These are phyloP conservation scores for Lactifluus echinatus DNA, from an alignment of 768 basidiomycete species.

Conservation along the genomic window DNA sequence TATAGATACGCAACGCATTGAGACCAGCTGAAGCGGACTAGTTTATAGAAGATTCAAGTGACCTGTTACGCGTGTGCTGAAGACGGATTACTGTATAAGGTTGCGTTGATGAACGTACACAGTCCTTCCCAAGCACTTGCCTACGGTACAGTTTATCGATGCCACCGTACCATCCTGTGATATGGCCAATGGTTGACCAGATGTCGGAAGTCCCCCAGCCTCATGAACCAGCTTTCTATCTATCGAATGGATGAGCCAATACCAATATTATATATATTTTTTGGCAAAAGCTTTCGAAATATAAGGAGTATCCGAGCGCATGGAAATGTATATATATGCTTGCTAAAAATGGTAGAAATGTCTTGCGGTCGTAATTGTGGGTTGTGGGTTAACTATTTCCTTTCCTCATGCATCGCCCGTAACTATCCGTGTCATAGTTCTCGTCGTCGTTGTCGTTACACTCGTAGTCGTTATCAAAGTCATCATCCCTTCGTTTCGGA, in stretches of 20 bases:
- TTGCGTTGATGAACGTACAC: too few relatives aligned
- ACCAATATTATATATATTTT: neutral
- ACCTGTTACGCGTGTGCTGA: too few relatives aligned
- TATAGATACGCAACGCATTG: too few relatives aligned
- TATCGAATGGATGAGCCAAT: neutral
- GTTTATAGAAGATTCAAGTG: too few relatives aligned
- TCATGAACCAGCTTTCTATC: neutral
- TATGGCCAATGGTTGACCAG: neutral
- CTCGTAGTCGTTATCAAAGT: slow-evolving; percentile 20
- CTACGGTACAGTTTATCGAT: neutral
- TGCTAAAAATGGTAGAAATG: neutral
- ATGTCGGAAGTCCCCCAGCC: neutral
- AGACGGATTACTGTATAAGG: too few relatives aligned
- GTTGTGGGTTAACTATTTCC: neutral
- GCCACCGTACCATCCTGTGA: neutral
- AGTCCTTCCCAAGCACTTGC: too few relatives aligned
- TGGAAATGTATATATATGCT: neutral
- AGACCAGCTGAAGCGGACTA: too few relatives aligned
- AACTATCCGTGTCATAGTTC: slow-evolving; percentile 16
- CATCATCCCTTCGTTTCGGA: slow-evolving; percentile 9
- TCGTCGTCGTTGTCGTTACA: slow-evolving; percentile 18
- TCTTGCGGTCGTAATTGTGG: neutral
- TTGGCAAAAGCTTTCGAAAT: slow-evolving; percentile 33
- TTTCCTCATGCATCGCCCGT: slow-evolving; percentile 10
- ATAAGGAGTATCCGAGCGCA: neutral